These are phyloP conservation scores for Eutypella sp. DNA, from an alignment of 2,329 filamentous ascomycete genomes.

Conservation along the genomic window DNA sequence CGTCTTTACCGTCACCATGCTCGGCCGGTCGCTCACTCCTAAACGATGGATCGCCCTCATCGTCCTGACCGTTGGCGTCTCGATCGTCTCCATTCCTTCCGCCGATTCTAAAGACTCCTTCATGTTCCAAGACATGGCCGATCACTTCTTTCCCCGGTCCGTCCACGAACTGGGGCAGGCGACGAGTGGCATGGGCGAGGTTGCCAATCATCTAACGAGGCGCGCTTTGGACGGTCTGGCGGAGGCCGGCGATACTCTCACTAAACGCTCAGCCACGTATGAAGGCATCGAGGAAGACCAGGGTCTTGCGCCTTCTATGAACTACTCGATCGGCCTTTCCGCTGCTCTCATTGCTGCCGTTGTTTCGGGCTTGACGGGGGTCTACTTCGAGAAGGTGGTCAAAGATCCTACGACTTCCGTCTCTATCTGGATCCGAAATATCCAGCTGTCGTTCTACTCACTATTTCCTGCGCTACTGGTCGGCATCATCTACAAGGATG, in stretches of 20 bases:
- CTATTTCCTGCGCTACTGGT: slow-evolving; percentile 83
- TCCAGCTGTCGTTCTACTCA: slow-evolving; percentile 92
- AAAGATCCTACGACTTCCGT: slow-evolving; percentile 74
- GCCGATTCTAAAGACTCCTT: slow-evolving; percentile 51
- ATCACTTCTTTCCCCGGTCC: slow-evolving; percentile 71
- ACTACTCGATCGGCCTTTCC: slow-evolving; percentile 71
- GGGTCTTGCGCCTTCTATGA: slow-evolving; percentile 54
- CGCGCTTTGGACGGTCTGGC: slow-evolving; percentile 35
- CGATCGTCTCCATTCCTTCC: slow-evolving; percentile 75
- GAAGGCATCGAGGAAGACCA: slow-evolving; percentile 74
- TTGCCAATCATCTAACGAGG: slow-evolving; percentile 46
- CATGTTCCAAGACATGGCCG: slow-evolving; percentile 57
- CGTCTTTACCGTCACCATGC: slow-evolving; percentile 74
- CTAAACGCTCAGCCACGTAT: slow-evolving; percentile 78
- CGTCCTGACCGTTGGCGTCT: slow-evolving; percentile 75
- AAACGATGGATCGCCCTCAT: slow-evolving; percentile 79
- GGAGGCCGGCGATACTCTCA: slow-evolving; percentile 36
- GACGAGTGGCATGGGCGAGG: slow-evolving; percentile 45
- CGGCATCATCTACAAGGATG: slow-evolving; percentile 83
- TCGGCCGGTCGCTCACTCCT: slow-evolving; percentile 63
- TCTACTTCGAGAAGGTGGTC: slow-evolving; percentile 86
- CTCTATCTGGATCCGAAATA: slow-evolving; percentile 89
- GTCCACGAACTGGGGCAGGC: slow-evolving; percentile 70
- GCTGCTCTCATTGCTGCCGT: slow-evolving; percentile 74
- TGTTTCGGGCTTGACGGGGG: slow-evolving; percentile 78